These are phyloP conservation scores for Coemansia sp. DNA, from an alignment of 192 early-diverging fungal genomes.

Conservation along the genomic window DNA sequence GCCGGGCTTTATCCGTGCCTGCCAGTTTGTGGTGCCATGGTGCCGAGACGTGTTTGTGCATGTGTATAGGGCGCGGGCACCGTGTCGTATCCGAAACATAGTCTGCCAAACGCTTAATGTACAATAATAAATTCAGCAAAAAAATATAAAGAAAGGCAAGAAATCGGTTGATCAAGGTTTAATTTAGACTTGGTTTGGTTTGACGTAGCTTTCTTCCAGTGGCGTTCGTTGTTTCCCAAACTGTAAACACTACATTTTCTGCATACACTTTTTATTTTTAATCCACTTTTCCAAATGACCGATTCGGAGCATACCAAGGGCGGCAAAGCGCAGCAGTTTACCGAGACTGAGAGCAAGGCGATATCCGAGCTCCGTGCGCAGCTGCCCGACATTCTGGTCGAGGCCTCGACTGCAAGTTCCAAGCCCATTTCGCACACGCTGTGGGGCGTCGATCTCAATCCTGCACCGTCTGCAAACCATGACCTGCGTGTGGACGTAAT, in stretches of 20 bases:
- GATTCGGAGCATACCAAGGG: slow-evolving; percentile 3
- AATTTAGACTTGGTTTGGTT: neutral
- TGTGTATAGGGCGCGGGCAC: neutral
- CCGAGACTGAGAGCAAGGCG: slow-evolving; percentile 38
- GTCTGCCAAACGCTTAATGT: neutral
- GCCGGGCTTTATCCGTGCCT: slow-evolving; percentile 2
- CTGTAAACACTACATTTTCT: neutral
- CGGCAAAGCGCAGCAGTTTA: slow-evolving; percentile 46
- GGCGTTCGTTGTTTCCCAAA: neutral
- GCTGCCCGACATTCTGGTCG: slow-evolving; percentile 52
- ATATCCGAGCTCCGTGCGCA: slow-evolving; percentile 51
- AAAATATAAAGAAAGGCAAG: neutral
- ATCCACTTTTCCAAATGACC: slow-evolving; percentile 4
- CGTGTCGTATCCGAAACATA: neutral
- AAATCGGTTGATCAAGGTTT: neutral
- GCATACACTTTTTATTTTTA: neutral
- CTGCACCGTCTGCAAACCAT: slow-evolving; percentile 1
- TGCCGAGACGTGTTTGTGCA: neutral
- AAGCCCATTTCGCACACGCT: slow-evolving; percentile 28
- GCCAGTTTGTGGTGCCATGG: neutral
- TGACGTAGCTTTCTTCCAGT: neutral
- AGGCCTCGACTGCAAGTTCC: slow-evolving; percentile 17
- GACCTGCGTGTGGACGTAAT: slow-evolving; percentile 60
- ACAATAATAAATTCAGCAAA: neutral
- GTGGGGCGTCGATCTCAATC: slow-evolving; percentile 56